Conservation (phyloP, 2,329 filamentous ascomycete species). For the Sporothrix variecibatus region DNA sequence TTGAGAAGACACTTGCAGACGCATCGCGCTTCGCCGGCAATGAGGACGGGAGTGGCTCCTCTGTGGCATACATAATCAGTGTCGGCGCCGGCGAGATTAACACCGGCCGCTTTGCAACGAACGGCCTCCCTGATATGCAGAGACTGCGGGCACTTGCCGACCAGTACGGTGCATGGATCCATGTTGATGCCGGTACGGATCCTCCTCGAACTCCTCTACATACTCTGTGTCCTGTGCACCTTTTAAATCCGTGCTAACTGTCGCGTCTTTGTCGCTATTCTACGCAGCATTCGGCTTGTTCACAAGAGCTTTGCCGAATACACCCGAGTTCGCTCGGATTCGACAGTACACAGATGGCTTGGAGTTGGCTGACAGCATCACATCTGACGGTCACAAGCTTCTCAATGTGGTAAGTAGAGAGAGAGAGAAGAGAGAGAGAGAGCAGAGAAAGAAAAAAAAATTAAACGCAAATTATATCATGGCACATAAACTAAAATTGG, state of each 20-base stretch:
- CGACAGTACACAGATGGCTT: constrained; percentile 61
- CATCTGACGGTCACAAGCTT: constrained; percentile 86
- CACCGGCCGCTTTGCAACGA: constrained; percentile 75
- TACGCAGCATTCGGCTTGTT: constrained; percentile 80
- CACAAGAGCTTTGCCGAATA: constrained; percentile 63
- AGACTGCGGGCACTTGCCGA: constrained; percentile 70
- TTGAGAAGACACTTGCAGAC: constrained; percentile 61
- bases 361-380: constrained; percentile 83
- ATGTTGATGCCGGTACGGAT: constrained; percentile 72
- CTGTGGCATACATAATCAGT: constrained; percentile 71
- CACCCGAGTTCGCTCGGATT: constrained; percentile 56
- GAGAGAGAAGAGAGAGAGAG: neutral
- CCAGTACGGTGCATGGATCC: constrained; percentile 76
- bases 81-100: constrained; percentile 91
- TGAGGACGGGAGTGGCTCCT: constrained; percentile 37
- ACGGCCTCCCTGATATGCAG: constrained; percentile 58
- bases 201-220: neutral
- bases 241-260: neutral
- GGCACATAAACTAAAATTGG: neutral
- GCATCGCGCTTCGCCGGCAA: constrained; percentile 39
- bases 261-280: neutral
- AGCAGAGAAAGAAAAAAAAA: neutral
- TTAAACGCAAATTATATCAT: neutral
- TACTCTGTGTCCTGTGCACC: neutral
- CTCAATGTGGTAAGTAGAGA: constrained; percentile 71